Evolutionary conservation across 305 asterid species (phyloP), one percentile per base, ranked within the genome.

Genomic region (Nicotiana rustica): DNA sequence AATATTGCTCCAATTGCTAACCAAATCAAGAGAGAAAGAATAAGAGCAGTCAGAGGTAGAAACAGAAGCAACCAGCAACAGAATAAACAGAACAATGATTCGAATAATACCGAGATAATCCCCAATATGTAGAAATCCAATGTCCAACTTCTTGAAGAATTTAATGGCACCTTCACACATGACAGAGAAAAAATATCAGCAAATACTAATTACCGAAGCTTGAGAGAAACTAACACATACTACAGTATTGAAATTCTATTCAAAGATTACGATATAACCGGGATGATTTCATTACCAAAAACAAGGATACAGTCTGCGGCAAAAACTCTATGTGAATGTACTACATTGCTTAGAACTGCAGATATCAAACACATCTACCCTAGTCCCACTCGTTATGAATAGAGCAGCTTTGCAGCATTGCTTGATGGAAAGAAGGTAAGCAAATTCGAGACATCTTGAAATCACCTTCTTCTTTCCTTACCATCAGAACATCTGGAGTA

Each of bases 1-100:
- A 89, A 89, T 71, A 87, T 89, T 64, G 90, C 88, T 56, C 90
- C 91, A 67, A 87, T 83, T 75, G 91, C 91, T 89, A 67, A 73
- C 57, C 73, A 56, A 64, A 2, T 14, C 44, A 21, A 5, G 55
- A 60, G 68, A 41, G n/a, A 78, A 14, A 25, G 21, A 12, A 73
- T 33, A 56, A 55, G 38, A 67, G 13, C 3, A 14, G 73, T 77
- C 10, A 84, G 59, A 66, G 79, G 52, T 69, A 60, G 29, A 71
- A 77, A 62, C 15, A 56, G 33, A 47, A 68, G 49, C 66, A 77
- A 57, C 38, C 52, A 18, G 84, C 76, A 61, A 21, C 62, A 83
- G 71, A 49, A 12, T 15, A 49, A 78, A 79, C 15, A 17, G 19
- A 60, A 57, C 44, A 66, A 52, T 25, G 64, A 44, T 75, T 52